Percentiles rank a stretch among this genome's conserved stretches.
These are phyloP conservation scores for Epichloe brachyelytri DNA, from an alignment of 2,329 filamentous ascomycete genomes.

Conservation along the genomic window DNA sequence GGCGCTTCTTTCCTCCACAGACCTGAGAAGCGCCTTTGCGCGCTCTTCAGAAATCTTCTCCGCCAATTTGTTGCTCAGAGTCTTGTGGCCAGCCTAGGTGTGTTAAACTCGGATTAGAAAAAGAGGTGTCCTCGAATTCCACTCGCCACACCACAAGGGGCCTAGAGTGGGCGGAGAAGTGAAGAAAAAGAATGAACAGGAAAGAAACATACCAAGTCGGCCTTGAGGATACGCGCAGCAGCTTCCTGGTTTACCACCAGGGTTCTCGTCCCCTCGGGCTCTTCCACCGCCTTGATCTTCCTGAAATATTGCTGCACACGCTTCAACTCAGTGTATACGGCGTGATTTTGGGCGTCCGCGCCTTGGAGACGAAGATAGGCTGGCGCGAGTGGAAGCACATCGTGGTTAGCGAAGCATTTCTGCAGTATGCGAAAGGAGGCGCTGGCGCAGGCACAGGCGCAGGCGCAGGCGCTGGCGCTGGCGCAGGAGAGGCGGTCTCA, in stretches of 20 bases:
- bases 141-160: too few relatives aligned
- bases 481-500: conserved; percentile 25
- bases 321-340: conserved; percentile 73
- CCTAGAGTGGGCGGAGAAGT: too few relatives aligned
- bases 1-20: conserved; percentile 32
- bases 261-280: conserved; percentile 39
- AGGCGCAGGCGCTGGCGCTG: too few relatives aligned
- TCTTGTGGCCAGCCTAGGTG: conserved; percentile 35
- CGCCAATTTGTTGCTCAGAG: conserved; percentile 36
- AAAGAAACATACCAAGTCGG: conserved; percentile 52
- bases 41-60: conserved; percentile 45
- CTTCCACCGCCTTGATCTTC: conserved; percentile 74
- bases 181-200: neutral
- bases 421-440: neutral
- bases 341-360: conserved; percentile 68
- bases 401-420: neutral
- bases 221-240: conserved; percentile 68
- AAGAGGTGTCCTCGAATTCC: too few relatives aligned
- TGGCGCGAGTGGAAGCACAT: neutral
- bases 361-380: conserved; percentile 70
- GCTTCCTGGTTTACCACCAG: conserved; percentile 59
- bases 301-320: conserved; percentile 84
- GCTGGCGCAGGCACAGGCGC: neutral
- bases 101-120: neutral
- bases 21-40: conserved; percentile 37